Percentiles rank a stretch among this genome's conserved stretches.
phyloP scores from a whole-genome alignment of 495 filamentous ascomycete species.

The Penicilliopsis zonata region DNA sequence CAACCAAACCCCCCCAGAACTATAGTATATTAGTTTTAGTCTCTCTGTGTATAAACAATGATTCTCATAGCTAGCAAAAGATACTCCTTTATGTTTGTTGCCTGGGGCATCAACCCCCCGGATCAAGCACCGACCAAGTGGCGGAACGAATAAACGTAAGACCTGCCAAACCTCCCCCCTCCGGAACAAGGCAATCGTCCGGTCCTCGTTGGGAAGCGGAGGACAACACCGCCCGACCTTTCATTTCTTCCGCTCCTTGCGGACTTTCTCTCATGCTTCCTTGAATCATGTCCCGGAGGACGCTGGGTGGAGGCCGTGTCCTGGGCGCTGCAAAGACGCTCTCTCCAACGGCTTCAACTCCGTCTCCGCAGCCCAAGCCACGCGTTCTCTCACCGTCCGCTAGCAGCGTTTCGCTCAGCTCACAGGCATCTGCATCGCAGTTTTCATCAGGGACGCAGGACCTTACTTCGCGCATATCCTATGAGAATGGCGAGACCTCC shows the following conservation, averaged over 20 bases:
- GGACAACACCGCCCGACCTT: too few relatives aligned
- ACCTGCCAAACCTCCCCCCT: not conserved
- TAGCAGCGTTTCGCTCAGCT: constrained; percentile 48
- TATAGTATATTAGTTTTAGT: too few relatives aligned
- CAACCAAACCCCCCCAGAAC: too few relatives aligned
- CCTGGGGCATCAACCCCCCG: too few relatives aligned
- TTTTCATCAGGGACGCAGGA: constrained; percentile 46
- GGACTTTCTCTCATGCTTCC: constrained; percentile 26
- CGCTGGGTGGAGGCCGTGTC: constrained; percentile 80
- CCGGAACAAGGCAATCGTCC: too few relatives aligned
- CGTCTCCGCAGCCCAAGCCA: constrained; percentile 42
- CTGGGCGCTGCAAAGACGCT: constrained; percentile 71
- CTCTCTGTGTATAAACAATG: too few relatives aligned
- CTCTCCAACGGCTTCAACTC: constrained; percentile 49
- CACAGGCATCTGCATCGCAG: constrained; percentile 49
- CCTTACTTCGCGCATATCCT: constrained; percentile 43
- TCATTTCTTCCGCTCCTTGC: constrained; percentile 10
- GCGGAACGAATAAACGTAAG: too few relatives aligned
- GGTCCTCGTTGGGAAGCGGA: too few relatives aligned
- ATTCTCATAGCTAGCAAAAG: too few relatives aligned
- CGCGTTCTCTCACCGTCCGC: constrained; percentile 46
- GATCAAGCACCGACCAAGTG: too few relatives aligned
- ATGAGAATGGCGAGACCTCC: constrained; percentile 36
- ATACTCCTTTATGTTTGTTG: too few relatives aligned
- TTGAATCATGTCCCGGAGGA: constrained; percentile 65